phyloP scores from a whole-genome alignment of 202 grass and related monocot genomes.

The Bolboschoenoplectus hybrid region DNA sequence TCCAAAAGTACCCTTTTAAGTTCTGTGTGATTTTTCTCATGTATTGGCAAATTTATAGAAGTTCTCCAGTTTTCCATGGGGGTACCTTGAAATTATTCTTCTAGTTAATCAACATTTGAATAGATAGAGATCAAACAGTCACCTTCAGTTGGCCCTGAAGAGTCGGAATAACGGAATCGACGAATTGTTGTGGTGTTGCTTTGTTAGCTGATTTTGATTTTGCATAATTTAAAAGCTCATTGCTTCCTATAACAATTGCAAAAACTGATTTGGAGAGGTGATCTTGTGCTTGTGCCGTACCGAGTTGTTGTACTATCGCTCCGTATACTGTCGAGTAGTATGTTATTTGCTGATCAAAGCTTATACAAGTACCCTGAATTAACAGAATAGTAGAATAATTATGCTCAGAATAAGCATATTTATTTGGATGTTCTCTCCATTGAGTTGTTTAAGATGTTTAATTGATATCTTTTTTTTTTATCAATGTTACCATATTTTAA shows the following conservation, averaged over 20 bases:
- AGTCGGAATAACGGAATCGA: constrained; percentile 39
- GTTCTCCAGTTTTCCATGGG: too few relatives aligned
- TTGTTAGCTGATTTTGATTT: constrained; percentile 38
- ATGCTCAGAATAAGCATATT: background rate
- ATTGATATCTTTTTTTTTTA: background rate
- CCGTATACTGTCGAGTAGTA: constrained; percentile 46
- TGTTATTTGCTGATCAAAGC: constrained; percentile 49
- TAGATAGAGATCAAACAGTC: constrained; percentile 25
- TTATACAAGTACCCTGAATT: constrained; percentile 45
- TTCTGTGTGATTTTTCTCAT: background rate
- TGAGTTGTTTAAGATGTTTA: background rate
- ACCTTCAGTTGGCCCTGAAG: constrained; percentile 52
- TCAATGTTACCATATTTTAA: background rate
- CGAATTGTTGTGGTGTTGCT: constrained; percentile 41
- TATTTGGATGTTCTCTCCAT: background rate
- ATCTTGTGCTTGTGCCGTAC: constrained; percentile 22
- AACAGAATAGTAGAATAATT: background rate
- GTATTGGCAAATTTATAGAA: background rate
- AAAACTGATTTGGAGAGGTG: constrained; percentile 56
- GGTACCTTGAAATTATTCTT: background rate
- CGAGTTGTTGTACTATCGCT: constrained; percentile 42
- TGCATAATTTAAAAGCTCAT: constrained; percentile 48
- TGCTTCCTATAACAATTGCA: constrained; percentile 51
- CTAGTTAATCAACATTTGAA: background rate
- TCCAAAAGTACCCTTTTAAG: background rate